Base-by-base conservation (phyloP, 331 rosid genomes). In the Stylosanthes scabra region DNA sequence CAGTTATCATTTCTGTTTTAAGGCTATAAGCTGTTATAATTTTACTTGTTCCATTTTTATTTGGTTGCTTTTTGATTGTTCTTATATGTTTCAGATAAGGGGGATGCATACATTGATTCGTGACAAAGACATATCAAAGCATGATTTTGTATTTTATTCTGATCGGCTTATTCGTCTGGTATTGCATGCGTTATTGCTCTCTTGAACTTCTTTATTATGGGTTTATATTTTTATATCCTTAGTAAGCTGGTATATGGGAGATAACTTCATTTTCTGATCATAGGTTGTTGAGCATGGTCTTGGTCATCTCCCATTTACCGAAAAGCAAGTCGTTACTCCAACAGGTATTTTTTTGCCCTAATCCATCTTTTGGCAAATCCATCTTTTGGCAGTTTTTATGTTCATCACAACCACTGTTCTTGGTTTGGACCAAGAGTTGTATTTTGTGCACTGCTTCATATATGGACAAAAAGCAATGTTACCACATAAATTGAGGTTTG, bases 91-190 rank as follows among this genome's bases (percentile, higher is more conserved):
- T 83, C 89, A 94, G 99, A 91, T 94, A 77, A 82, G 96, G 76
- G 99, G 99, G 11, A 91, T 94, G 99, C 99, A 94, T 87, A 94
- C 99, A 72, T 87, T 94, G 62, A 88, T 94, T 63, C 97, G 99
- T 44, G 97, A 94, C 84, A 81, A 97, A 79, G 85, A 90, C 68
- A 94, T 88, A 65, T 91, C 97, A 0, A 94, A 94, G 85, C 99
- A 94, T 88, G 99, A 94, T 86, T 94, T 94, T 83, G 85, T 94
- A 46, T 94, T 94, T 83, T 94, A 94, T 81, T 78, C 97, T 47
- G 99, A 94, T 66, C 89, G 96, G 28, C 83, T 94, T 85, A 94
- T 91, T 87, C 97, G 97, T 74, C 82, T 94, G 92, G 99, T 90
- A 78, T 45, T 60, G 90, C 82, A 39, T 70, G 34, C 63, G 66